Percentiles rank a stretch among this genome's conserved stretches.
phyloP scores from a whole-genome alignment of 306 rosid genomes.

The Prunus fruticosa region DNA sequence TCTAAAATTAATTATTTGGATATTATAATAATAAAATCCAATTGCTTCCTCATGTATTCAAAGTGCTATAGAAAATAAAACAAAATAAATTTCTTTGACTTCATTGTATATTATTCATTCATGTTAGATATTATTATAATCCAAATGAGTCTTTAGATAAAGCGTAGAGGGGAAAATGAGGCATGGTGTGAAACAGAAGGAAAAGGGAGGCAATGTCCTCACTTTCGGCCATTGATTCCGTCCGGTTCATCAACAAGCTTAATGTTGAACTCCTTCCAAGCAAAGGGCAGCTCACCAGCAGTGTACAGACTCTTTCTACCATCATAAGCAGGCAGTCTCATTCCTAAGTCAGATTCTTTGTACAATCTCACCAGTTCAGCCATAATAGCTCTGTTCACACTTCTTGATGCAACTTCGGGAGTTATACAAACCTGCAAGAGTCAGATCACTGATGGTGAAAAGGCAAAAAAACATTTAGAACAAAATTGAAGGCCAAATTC shows the following conservation, averaged over 20 bases:
- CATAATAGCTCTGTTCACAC: slow-evolving; percentile 81
- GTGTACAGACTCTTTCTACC: slow-evolving; percentile 95
- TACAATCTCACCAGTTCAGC: slow-evolving; percentile 87
- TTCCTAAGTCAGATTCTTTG: slow-evolving; percentile 82
- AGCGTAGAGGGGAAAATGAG: background rate
- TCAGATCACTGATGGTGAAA: slow-evolving; percentile 33
- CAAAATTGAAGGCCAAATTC: slow-evolving; percentile 37
- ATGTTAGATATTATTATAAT: background rate
- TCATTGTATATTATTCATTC: background rate
- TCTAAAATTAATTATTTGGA: slow-evolving; percentile 10
- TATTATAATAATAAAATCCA: background rate
- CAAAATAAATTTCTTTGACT: background rate
- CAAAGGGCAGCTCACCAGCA: slow-evolving; percentile 95
- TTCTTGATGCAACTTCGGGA: slow-evolving; percentile 88
- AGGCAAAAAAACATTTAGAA: slow-evolving; percentile 50
- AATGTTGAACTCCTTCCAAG: slow-evolving; percentile 78
- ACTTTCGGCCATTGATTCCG: slow-evolving; percentile 73
- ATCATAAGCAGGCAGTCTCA: slow-evolving; percentile 96
- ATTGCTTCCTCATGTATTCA: background rate
- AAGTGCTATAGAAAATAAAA: background rate
- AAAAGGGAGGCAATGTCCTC: slow-evolving; percentile 27
- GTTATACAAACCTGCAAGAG: slow-evolving; percentile 71
- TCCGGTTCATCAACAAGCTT: slow-evolving; percentile 75
- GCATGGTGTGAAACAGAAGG: background rate
- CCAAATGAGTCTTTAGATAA: background rate